Conservation (phyloP, 1,284 basidiomycete species). For the Cerioporus squamosus region DNA sequence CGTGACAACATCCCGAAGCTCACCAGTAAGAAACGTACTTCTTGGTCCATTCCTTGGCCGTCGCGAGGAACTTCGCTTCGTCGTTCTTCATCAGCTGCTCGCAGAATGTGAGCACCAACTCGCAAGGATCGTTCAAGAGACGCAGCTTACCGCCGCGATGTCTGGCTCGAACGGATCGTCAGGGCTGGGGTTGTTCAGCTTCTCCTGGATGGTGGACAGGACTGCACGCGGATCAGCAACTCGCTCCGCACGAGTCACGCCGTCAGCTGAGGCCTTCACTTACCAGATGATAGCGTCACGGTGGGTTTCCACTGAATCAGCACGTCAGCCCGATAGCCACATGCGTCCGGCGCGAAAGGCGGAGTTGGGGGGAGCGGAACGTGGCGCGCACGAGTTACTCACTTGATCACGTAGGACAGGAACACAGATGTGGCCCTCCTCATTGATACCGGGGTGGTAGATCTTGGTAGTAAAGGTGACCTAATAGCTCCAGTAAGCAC, state of each 20-base stretch:
- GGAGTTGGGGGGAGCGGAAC: background rate
- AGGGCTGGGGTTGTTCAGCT: slow-evolving; percentile 85
- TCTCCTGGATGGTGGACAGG: slow-evolving; percentile 79
- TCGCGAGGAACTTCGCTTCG: slow-evolving; percentile 67
- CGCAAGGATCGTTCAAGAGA: background rate
- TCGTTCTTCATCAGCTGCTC: slow-evolving; percentile 73
- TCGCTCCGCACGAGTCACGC: background rate
- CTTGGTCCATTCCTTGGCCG: slow-evolving; percentile 82
- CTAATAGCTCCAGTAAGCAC: slow-evolving; percentile 44
- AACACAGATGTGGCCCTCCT: slow-evolving; percentile 85
- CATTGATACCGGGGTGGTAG: slow-evolving; percentile 93
- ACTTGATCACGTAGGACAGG: slow-evolving; percentile 85
- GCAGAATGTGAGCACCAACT: background rate
- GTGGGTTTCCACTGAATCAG: slow-evolving; percentile 84
- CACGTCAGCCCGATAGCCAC: background rate
- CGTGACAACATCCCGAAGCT: background rate
- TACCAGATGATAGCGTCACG: slow-evolving; percentile 76
- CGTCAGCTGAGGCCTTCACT: background rate
- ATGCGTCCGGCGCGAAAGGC: background rate
- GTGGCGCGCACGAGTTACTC: slow-evolving; percentile 32
- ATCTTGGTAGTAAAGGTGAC: slow-evolving; percentile 88
- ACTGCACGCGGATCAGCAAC: slow-evolving; percentile 49
- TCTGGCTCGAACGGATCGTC: slow-evolving; percentile 91
- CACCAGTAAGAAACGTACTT: slow-evolving; percentile 48
- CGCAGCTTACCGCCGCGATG: slow-evolving; percentile 67